Evolutionary conservation across 2,329 filamentous ascomycete species (phyloP).

Genomic region (Fusarium chuoi): DNA sequence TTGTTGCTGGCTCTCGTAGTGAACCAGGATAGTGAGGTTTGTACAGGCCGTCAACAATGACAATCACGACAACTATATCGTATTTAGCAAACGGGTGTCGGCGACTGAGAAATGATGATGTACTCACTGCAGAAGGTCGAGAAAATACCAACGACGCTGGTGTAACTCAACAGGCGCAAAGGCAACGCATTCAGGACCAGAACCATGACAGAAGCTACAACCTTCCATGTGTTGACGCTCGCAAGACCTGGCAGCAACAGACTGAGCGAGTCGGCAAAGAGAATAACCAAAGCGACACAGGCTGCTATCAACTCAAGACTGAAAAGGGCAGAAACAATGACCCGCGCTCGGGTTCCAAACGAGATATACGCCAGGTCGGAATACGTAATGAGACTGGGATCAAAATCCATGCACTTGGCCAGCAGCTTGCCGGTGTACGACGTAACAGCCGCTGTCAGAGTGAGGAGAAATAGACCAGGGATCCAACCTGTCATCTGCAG

Average conservation of each 20-base stretch:
- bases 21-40: conserved; percentile 85
- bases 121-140: conserved; percentile 86
- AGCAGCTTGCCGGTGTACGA: conserved; percentile 87
- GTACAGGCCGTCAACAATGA: conserved; percentile 86
- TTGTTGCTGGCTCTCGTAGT: conserved; percentile 80
- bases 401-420: conserved; percentile 88
- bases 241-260: conserved; percentile 77
- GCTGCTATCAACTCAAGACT: conserved; percentile 87
- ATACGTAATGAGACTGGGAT: conserved; percentile 89
- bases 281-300: conserved; percentile 87
- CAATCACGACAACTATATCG: conserved; percentile 77
- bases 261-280: conserved; percentile 92
- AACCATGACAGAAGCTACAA: conserved; percentile 81
- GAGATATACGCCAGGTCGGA: conserved; percentile 93
- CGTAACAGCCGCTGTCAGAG: conserved; percentile 79
- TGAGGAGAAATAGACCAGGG: conserved; percentile 79
- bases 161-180: conserved; percentile 85
- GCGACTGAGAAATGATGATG: neutral
- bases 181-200: conserved; percentile 87
- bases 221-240: conserved; percentile 80
- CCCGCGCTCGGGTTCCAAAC: conserved; percentile 83
- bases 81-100: conserved; percentile 1
- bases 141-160: conserved; percentile 91
- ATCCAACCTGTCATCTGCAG: conserved; percentile 91
- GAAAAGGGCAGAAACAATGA: conserved; percentile 87